Evolutionary conservation across 305 asterid species (phyloP).

Genomic region (Solanum hybrid): DNA sequence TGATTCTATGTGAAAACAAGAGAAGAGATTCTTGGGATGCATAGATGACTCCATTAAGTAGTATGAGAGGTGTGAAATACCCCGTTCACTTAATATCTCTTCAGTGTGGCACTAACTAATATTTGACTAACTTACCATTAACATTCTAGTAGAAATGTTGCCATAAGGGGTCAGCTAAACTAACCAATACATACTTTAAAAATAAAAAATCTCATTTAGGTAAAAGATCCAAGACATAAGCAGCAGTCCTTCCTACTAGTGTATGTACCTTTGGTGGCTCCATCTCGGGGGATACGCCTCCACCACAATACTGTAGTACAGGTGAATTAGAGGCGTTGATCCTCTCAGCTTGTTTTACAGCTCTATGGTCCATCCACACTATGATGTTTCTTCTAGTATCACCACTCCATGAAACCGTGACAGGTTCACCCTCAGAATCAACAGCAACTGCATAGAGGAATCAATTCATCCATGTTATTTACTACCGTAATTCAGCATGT

Average conservation of each 20-base stretch:
- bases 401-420: slow-evolving; percentile 84
- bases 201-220: background rate
- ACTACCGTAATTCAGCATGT: background rate
- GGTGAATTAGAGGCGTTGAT: slow-evolving; percentile 85
- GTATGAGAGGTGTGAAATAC: background rate
- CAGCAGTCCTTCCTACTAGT: slow-evolving; percentile 3
- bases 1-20: background rate
- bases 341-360: slow-evolving; percentile 85
- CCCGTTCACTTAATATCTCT: background rate
- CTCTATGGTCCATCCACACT: slow-evolving; percentile 99
- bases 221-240: background rate
- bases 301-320: slow-evolving; percentile 91
- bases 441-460: slow-evolving; percentile 70
- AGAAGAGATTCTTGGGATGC: background rate
- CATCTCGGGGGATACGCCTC: slow-evolving; percentile 94
- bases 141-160: background rate
- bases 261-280: slow-evolving; percentile 88
- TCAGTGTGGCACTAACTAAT: background rate
- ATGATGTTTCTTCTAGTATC: slow-evolving; percentile 88
- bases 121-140: background rate
- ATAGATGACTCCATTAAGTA: background rate
- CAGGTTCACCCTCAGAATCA: slow-evolving; percentile 91
- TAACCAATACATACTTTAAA: background rate
- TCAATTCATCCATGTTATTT: slow-evolving; percentile 26
- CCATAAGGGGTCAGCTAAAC: background rate